Percentiles rank a stretch among this genome's conserved stretches.
Conservation (phyloP, 2,329 filamentous ascomycete genomes). For the Escovopsis sp. region DNA sequence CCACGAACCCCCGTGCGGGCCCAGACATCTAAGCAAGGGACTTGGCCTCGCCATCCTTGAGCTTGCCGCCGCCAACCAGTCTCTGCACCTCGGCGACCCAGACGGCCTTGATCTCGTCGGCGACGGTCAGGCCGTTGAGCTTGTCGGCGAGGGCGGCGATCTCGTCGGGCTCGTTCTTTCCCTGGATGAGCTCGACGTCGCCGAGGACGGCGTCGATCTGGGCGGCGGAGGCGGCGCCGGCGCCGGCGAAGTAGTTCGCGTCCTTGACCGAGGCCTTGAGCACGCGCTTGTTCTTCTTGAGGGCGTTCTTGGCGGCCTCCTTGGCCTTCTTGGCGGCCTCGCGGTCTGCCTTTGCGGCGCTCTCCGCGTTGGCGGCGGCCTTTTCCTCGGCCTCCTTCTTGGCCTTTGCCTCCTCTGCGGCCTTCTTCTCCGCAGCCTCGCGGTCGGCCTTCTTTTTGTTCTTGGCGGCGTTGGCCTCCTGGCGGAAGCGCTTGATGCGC, state of each 20-base stretch:
- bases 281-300: constrained; percentile 99
- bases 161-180: constrained; percentile 83
- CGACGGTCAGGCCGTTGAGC: constrained; percentile 65
- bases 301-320: constrained; percentile 94
- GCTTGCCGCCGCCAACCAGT: constrained; percentile 67
- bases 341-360: constrained; percentile 68
- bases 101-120: constrained; percentile 69
- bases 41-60: constrained; percentile 74
- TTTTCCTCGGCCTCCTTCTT: constrained; percentile 74
- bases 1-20: no score
- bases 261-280: constrained; percentile 91
- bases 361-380: constrained; percentile 70
- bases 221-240: constrained; percentile 50
- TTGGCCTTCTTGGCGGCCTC: constrained; percentile 89
- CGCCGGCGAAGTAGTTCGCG: constrained; percentile 81
- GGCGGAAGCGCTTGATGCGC: constrained; percentile 93
- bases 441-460: constrained; percentile 87
- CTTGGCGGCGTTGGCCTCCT: constrained; percentile 83
- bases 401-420: constrained; percentile 69
- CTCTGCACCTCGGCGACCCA: constrained; percentile 68
- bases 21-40: constrained; percentile 26
- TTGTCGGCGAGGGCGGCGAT: constrained; percentile 70
- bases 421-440: constrained; percentile 81
- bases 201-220: constrained; percentile 71
- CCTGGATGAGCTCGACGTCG: constrained; percentile 76